Conservation (phyloP, 306 rosid species). For the Adenanthera pavonina region DNA sequence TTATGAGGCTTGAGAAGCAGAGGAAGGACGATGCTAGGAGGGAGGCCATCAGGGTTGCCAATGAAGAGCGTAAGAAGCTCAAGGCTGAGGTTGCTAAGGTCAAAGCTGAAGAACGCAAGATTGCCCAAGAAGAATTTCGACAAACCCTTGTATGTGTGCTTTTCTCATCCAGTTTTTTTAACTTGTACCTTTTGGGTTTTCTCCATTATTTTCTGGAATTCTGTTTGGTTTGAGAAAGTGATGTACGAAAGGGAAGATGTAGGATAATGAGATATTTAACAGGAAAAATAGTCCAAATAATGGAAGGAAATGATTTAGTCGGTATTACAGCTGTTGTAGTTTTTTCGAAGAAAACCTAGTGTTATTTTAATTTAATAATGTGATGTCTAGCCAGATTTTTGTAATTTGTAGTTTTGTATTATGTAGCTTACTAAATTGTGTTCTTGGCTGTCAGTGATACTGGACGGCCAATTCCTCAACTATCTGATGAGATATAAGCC, state of each 20-base stretch:
- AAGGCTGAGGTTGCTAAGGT: constrained; percentile 73
- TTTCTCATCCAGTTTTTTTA: neutral
- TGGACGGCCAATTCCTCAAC: constrained; percentile 5
- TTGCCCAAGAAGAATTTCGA: constrained; percentile 67
- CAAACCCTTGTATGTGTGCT: constrained; percentile 63
- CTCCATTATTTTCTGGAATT: neutral
- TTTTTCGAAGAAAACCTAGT: neutral
- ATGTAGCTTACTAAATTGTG: neutral
- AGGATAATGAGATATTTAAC: neutral
- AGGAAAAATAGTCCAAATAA: neutral
- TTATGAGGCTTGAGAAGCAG: constrained; percentile 65
- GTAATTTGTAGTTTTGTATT: neutral
- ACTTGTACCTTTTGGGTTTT: neutral
- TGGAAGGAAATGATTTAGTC: neutral
- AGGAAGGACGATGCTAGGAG: constrained; percentile 69
- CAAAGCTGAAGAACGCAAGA: constrained; percentile 72
- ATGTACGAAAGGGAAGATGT: neutral
- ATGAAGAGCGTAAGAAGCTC: constrained; percentile 73
- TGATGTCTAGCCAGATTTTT: neutral
- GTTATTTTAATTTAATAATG: neutral
- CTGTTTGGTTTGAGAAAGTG: neutral
- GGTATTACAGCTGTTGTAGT: neutral
- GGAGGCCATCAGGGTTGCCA: constrained; percentile 71
- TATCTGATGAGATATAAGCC: neutral
- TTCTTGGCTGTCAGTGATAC: neutral